Evolutionary conservation across 805 yeast genomes (phyloP).

Genomic region (Metschnikowia santaceciliae): DNA sequence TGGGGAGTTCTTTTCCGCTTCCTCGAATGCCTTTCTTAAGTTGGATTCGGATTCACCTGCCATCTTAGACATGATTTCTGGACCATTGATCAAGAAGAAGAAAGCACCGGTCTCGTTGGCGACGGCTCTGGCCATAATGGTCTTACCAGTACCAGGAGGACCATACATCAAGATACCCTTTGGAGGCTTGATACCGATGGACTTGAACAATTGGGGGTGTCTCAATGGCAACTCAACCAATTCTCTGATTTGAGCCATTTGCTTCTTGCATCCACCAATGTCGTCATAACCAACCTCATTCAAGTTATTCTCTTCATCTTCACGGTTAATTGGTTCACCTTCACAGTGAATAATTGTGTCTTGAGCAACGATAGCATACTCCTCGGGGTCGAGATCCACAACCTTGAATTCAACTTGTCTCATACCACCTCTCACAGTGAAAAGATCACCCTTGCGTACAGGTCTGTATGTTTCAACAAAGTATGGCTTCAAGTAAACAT

Average conservation of each 20-base stretch:
- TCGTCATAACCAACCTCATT: constrained; percentile 98
- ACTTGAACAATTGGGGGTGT: constrained; percentile 96
- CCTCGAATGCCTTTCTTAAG: constrained; percentile 96
- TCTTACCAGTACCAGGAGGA: constrained; percentile 99
- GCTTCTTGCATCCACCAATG: constrained; percentile 98
- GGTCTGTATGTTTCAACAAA: constrained; percentile 99
- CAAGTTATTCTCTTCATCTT: constrained; percentile 94
- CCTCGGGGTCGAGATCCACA: constrained; percentile 96
- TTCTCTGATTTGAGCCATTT: constrained; percentile 99
- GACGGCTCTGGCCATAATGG: constrained; percentile 99
- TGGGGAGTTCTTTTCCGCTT: constrained; percentile 98
- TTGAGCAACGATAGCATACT: constrained; percentile 96
- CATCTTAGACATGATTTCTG: constrained; percentile 99
- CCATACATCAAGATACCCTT: constrained; percentile 98
- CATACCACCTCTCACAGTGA: constrained; percentile 98
- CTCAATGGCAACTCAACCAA: constrained; percentile 96
- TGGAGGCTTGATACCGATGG: constrained; percentile 98
- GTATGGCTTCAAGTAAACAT: constrained; percentile 94
- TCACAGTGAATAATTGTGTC: constrained; percentile 98
- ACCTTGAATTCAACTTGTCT: constrained; percentile 98
- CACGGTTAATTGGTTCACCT: constrained; percentile 98
- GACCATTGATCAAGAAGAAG: constrained; percentile 96
- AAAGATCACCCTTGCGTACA: constrained; percentile 94
- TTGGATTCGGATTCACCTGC: constrained; percentile 99
- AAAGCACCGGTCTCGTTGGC: constrained; percentile 99